Percentiles rank a stretch among this genome's conserved stretches.
These are phyloP conservation scores for Aspergillus ochraceus DNA, from an alignment of 2,329 filamentous ascomycete genomes.

Conservation along the genomic window DNA sequence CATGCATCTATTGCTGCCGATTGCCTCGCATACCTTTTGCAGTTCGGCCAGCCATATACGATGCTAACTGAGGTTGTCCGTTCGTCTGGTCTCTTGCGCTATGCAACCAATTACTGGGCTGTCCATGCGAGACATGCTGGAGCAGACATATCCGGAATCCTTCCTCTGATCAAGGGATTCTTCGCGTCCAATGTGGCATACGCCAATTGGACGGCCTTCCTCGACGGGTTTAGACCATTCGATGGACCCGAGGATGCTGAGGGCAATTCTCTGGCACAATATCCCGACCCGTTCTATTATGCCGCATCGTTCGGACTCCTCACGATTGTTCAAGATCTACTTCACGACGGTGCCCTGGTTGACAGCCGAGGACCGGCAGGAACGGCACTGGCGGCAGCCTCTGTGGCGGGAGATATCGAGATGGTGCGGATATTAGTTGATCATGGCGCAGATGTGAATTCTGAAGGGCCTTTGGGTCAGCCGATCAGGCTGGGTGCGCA, in stretches of 20 bases:
- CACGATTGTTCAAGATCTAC: neutral
- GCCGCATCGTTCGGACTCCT: neutral
- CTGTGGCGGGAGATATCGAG: neutral
- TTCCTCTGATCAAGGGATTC: neutral
- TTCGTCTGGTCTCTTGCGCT: neutral
- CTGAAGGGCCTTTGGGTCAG: neutral
- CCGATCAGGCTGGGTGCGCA: neutral
- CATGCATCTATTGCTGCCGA: constrained; percentile 1
- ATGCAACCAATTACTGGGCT: constrained; percentile 6
- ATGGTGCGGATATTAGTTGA: neutral
- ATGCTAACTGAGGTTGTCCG: neutral
- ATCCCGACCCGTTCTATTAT: neutral
- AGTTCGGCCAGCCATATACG: neutral
- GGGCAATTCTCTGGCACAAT: neutral
- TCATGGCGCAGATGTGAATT: neutral
- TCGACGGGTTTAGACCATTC: neutral
- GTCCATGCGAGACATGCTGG: neutral
- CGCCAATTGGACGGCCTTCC: constrained; percentile 1
- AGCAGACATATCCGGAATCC: neutral
- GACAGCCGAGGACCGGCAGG: neutral
- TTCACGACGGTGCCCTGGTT: neutral
- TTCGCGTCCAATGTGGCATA: neutral
- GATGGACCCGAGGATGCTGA: neutral
- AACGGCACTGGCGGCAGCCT: neutral
- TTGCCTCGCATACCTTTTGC: neutral